Evolutionary conservation across 2,329 filamentous ascomycete genomes (phyloP), one percentile per base, ranked within the genome.

Genomic region (Pseudogymnoascus sp.): DNA sequence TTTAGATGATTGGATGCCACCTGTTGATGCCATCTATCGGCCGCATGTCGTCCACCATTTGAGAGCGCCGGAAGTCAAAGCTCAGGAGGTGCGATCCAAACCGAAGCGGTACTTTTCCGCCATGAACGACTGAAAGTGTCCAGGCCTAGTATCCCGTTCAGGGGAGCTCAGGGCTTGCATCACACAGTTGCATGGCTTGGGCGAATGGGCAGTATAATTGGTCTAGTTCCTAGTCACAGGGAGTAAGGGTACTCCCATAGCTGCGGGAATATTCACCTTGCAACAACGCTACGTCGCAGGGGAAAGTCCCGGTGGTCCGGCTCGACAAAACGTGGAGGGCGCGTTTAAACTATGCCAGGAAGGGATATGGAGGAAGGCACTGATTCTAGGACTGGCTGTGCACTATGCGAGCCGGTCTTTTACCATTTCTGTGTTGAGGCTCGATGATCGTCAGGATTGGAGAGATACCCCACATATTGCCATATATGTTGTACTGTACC

Each of bases 41-140:
- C 93, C 92, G 5, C 92, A 97, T 73, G 91, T 96, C 14, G 92
- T 97, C 2, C 93, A 97, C 75, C 92, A 97, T 73, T 93, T 90
- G 14, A 82, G 83, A 56, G 86, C 87, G 8, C 81, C 84, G 4
- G 87, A 90, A 69, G 80, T 88, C 69, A 89, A 89, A 71, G 86
- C 87, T 2, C 84, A 88, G 66, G 84, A 87, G 69, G 77, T 84
- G 1, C 79, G 82, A 69, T 87, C 79, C 70, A 87, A 85, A 71
- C 82, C 84, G 44, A 91, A 90, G 73, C 80, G 87, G 63, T 91
- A 91, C 70, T 91, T 91, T 73, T 83, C 84, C 3, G 85, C 86
- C 56, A 60, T 35, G 11, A 60, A 35, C 56, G 56, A 60, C 11
- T 60, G 56, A 60, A 23, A 53, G n/a, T n/a, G 23, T 2, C 44